Evolutionary conservation across 352 stramenopile genomes (phyloP).

Genomic region (Phytophthora crassamura): DNA sequence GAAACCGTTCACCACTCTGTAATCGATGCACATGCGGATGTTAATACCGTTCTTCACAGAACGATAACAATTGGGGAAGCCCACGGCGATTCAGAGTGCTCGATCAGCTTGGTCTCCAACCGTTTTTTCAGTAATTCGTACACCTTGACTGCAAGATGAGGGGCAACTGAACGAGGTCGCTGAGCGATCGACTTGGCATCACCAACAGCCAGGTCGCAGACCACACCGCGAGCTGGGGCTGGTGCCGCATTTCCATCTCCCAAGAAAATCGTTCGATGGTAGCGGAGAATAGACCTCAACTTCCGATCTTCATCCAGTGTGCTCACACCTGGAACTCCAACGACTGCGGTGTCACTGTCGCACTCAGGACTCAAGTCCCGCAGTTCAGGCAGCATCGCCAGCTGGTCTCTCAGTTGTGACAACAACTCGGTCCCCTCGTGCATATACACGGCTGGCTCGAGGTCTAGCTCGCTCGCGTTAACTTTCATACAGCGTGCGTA

Average conservation of each 20-base stretch:
- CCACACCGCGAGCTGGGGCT: too few species aligned
- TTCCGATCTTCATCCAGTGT: neutral
- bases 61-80: neutral
- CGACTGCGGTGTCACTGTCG: neutral
- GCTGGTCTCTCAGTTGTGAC: neutral
- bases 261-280: too few species aligned
- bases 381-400: neutral
- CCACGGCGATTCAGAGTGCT: neutral
- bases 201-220: neutral
- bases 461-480: neutral
- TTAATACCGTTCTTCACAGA: neutral
- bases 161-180: neutral
- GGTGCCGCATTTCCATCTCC: too few species aligned
- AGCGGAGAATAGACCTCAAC: neutral
- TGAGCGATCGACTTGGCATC: neutral
- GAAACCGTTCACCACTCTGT: slow-evolving; percentile 14
- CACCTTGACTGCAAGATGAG: neutral
- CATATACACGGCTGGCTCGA: neutral
- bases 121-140: neutral
- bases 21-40: slow-evolving; percentile 26
- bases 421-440: neutral
- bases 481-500: neutral
- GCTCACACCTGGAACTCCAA: neutral
- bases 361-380: neutral
- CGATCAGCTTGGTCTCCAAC: neutral